Percentiles rank a stretch among this genome's conserved stretches.
Evolutionary conservation across 305 asterid genomes (phyloP).

Genomic region (Petunia hybrid): DNA sequence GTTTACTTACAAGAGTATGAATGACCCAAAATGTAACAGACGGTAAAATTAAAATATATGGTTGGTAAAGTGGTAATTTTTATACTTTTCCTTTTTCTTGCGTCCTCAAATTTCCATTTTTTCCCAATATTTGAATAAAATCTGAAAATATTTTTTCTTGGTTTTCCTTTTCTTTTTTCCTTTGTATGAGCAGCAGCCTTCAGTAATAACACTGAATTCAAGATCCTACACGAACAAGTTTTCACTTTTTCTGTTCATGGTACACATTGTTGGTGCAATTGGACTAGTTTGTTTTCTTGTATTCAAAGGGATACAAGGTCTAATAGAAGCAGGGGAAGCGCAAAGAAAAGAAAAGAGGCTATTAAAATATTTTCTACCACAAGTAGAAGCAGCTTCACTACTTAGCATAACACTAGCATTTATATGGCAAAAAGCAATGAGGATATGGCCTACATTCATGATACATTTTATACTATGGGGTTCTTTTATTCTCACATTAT

Average conservation of each 20-base stretch:
- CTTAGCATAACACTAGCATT: constrained; percentile 86
- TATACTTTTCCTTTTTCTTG: neutral
- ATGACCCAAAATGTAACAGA: too few species aligned
- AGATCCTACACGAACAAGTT: constrained; percentile 87
- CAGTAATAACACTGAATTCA: constrained; percentile 70
- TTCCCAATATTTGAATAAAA: neutral
- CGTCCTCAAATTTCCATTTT: neutral
- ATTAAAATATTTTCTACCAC: constrained; percentile 76
- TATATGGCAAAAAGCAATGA: constrained; percentile 82
- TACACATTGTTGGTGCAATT: constrained; percentile 62
- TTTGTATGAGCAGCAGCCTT: constrained; percentile 43
- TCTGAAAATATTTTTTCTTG: constrained; percentile 4
- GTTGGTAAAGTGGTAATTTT: too few species aligned
- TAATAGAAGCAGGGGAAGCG: constrained; percentile 59
- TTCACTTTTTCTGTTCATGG: constrained; percentile 65
- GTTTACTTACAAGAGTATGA: too few species aligned
- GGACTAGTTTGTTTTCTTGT: constrained; percentile 80
- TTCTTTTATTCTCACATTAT: constrained; percentile 67
- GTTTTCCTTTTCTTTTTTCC: constrained; percentile 26
- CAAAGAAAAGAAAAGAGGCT: constrained; percentile 57
- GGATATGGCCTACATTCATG: constrained; percentile 89
- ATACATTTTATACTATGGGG: constrained; percentile 86
- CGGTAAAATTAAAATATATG: too few species aligned
- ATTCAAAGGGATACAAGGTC: constrained; percentile 71
- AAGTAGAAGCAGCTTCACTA: constrained; percentile 79